Evolutionary conservation across 805 yeast species (phyloP), one percentile per base, ranked within the genome.

Genomic region (Candida pseudoglaebosa): DNA sequence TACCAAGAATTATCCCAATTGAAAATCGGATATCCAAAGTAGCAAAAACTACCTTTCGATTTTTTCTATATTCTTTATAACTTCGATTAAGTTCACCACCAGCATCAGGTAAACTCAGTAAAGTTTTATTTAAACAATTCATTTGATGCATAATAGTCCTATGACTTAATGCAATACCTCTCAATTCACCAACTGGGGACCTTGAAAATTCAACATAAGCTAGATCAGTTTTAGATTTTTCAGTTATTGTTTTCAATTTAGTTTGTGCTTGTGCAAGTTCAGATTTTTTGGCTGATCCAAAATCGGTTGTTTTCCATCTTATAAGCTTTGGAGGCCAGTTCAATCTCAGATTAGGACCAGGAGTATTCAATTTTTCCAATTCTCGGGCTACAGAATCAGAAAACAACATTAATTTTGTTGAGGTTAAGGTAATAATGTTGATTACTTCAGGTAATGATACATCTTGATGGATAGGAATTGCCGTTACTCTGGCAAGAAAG

Each of bases 161-260:
- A 57, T 93, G 98, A 17, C 93, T 84, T 55, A 93, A 75, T 1
- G 95, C 96, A 24, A 93, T 95, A 13, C 99, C 99, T 41, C 96
- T 71, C 24, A 89, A 62, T 47, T 90, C 95, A 2, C 98, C 98
- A 19, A 85, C 77, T 0, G 97, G 95, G 1, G 95, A 84, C 49
- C 90, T 77, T 0, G 93, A 79, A 54, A 84, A 93, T 62, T 93
- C 99, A 10, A 93, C 90, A 53, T 93, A 93, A 0, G 98, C 96
- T 42, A 93, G 65, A 52, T 87, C 95, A 14, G 59, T 48, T 28
- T 46, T 49, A 18, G 44, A 30, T 10, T 41, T 31, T 22, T 36
- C 38, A 2, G 22, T 13, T 15, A 34, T 24, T 22, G 43, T 24
- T 32, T 45, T 46, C 22, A 35, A 45, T 41, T 45, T 49, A 20